These are phyloP conservation scores for Pseudozyma hubeiensis DNA, from an alignment of 1,284 basidiomycete species.

Conservation along the genomic window DNA sequence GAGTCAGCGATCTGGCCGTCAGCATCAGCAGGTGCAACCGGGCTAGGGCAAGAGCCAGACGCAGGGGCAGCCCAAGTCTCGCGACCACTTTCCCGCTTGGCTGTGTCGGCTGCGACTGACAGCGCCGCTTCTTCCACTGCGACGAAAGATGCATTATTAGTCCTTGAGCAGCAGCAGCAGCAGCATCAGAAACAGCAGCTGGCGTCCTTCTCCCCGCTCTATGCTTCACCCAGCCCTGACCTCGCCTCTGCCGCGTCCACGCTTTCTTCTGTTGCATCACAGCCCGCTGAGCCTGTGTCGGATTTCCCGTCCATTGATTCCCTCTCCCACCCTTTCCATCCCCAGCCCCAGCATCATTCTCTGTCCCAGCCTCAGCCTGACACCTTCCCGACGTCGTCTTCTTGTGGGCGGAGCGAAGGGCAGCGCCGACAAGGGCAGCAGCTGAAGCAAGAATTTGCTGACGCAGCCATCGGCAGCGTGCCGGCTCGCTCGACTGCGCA, in stretches of 20 bases:
- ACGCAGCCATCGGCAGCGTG: not conserved
- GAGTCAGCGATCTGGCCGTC: not conserved
- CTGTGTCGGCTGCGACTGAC: too few species aligned
- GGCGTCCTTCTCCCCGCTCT: not conserved
- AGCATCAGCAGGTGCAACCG: slow-evolving; percentile 3
- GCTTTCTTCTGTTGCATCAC: not conserved
- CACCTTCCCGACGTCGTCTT: slow-evolving; percentile 4
- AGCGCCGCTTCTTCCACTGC: not conserved
- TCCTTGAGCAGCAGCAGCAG: too few species aligned
- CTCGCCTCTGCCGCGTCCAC: not conserved
- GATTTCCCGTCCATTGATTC: not conserved
- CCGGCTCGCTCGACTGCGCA: slow-evolving; percentile 19
- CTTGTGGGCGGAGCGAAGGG: too few species aligned
- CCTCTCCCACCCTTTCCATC: not conserved
- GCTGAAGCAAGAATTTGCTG: not conserved
- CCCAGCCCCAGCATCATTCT: not conserved
- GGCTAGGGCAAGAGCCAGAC: not conserved
- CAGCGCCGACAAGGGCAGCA: too few species aligned
- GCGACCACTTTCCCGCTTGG: slow-evolving; percentile 3
- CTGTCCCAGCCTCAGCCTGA: slow-evolving; percentile 5
- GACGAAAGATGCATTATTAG: not conserved
- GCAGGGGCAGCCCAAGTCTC: slow-evolving; percentile 1
- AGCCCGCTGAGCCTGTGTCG: slow-evolving; percentile 2
- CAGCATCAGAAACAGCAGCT: slow-evolving; percentile 1
- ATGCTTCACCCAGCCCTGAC: not conserved